Evolutionary conservation across 2,329 filamentous ascomycete species (phyloP), one percentile per base, ranked within the genome.

Genomic region (Colletotrichum godetiae): DNA sequence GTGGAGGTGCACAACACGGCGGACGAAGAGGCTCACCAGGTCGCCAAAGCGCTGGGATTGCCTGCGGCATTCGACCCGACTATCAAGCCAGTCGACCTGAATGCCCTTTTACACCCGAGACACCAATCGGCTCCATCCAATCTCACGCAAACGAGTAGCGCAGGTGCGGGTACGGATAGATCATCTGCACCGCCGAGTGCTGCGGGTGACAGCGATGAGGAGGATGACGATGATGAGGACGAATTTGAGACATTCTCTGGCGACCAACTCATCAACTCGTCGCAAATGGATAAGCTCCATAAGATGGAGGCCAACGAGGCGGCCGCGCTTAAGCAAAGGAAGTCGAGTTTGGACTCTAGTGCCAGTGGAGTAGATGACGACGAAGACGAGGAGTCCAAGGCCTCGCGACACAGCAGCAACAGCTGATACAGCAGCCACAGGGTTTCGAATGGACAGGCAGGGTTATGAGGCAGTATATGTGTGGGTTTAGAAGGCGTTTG

Each of bases 61-160:
- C 90, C 91, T 0, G 90, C 90, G 3, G 82, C 86, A 29, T 92
- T 91, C 74, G 91, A 92, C 74, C 90, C 91, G 0, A 92, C 90
- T 1, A 87, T 92, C 76, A 92, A 91, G 76, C 88, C 89, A 0
- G 82, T 89, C 60, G 84, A 86, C 61, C 80, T 80, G 15, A 76
- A 77, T 29, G 78, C 56, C 37, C 52, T 80, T 55, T 61, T 80
- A 52, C 67, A 74, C 22, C 73, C 73, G 27, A 59, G 76, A 46
- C 57, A 63, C 33, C 62, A 53, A 5, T 74, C 72, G 6, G 15
- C 52, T 27, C 66, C 67, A 19, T 37, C 61, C 33, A 55, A 42
- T 11, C 37, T 55, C 35, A 31, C 58, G n/a, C 72, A 67, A 33
- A 55, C 67, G 42, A 59, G 67, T 10, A 53, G 53, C 19, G 49